These are phyloP conservation scores for Kodamaea fungicola DNA, from an alignment of 1,139 yeast genomes.

Conservation along the genomic window DNA sequence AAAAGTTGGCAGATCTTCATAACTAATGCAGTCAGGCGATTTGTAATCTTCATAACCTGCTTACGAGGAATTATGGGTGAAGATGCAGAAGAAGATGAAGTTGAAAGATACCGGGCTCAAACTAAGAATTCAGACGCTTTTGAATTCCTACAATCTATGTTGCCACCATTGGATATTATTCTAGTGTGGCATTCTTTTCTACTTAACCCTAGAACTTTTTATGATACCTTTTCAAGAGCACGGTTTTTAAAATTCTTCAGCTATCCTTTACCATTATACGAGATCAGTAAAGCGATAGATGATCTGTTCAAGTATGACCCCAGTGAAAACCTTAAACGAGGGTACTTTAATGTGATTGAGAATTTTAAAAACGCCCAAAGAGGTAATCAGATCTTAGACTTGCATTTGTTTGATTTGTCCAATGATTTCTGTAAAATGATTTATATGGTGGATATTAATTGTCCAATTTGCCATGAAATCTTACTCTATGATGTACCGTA, in stretches of 20 bases:
- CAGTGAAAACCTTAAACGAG: background rate
- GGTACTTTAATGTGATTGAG: background rate
- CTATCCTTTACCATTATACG: slow-evolving; percentile 23
- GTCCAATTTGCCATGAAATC: slow-evolving; percentile 17
- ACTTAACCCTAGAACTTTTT: slow-evolving; percentile 22
- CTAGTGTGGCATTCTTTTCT: slow-evolving; percentile 36
- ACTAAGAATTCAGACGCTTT: background rate
- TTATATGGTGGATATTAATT: slow-evolving; percentile 9
- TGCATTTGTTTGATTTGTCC: background rate
- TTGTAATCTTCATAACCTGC: slow-evolving; percentile 6
- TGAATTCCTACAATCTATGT: background rate
- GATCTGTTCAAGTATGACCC: slow-evolving; percentile 15
- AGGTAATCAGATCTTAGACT: background rate
- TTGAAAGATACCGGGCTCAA: background rate
- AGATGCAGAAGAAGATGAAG: slow-evolving; percentile 9
- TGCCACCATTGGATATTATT: slow-evolving; percentile 33
- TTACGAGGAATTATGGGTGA: slow-evolving; percentile 1
- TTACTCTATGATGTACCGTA: slow-evolving; percentile 13
- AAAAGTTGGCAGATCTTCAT: slow-evolving; percentile 9
- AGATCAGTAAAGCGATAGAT: slow-evolving; percentile 16
- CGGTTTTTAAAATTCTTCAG: slow-evolving; percentile 17
- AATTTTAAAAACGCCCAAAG: background rate
- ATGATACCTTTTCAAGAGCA: slow-evolving; percentile 24
- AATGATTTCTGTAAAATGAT: slow-evolving; percentile 1
- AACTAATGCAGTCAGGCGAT: slow-evolving; percentile 8